These are phyloP conservation scores for Pascua guehoae DNA, from an alignment of 1,284 basidiomycete genomes.

Conservation along the genomic window DNA sequence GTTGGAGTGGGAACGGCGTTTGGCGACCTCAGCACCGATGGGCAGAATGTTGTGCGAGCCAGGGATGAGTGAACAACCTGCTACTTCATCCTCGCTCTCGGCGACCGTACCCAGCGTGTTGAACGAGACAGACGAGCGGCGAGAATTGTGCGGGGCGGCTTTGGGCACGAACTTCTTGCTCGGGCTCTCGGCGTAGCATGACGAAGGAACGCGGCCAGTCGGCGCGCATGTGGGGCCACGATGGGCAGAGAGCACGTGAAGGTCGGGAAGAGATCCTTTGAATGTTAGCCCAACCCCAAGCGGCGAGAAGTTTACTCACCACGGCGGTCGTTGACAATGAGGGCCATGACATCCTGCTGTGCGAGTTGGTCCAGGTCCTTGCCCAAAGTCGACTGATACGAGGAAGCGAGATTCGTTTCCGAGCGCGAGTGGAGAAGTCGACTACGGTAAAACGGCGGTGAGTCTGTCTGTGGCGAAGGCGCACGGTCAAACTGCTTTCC, in stretches of 20 bases:
- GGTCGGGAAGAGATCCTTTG: not conserved
- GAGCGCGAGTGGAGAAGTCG: not conserved
- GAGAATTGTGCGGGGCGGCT: not conserved
- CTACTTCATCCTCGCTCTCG: constrained; percentile 2
- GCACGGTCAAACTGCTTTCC: not conserved
- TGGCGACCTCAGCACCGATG: constrained; percentile 8
- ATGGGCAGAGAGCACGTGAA: not conserved
- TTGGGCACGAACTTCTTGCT: not conserved
- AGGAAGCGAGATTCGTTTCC: not conserved
- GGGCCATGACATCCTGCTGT: no score
- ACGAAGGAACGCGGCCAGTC: not conserved
- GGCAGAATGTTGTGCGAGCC: constrained; percentile 1
- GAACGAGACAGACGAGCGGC: not conserved
- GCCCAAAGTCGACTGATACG: no score
- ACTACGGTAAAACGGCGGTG: not conserved
- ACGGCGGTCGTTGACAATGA: not conserved
- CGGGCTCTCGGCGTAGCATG: not conserved
- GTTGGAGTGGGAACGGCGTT: not conserved
- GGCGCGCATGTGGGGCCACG: not conserved
- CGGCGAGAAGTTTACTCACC: not conserved
- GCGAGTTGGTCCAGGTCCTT: no score
- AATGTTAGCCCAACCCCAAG: not conserved
- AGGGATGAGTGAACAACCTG: not conserved
- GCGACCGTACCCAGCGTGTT: constrained; percentile 5
- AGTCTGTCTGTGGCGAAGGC: not conserved